Conservation (phyloP, 2,329 filamentous ascomycete genomes). For the Sporothrix humicola region DNA sequence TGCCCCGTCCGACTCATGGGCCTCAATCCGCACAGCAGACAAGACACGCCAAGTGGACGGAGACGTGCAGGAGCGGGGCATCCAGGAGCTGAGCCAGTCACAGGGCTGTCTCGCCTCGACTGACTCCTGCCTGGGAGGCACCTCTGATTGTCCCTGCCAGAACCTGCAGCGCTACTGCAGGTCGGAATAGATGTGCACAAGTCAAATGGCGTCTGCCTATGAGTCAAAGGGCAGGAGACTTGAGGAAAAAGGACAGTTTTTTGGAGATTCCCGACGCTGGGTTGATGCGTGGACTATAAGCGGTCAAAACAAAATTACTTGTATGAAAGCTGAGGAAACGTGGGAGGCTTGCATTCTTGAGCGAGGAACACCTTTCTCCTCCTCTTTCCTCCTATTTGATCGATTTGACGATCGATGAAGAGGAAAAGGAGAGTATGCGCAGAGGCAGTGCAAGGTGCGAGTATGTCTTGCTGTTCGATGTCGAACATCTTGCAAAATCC, state of each 20-base stretch:
- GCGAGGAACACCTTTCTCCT: not conserved
- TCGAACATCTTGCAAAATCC: not conserved
- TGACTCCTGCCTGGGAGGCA: conserved; percentile 14
- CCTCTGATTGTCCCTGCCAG: not conserved
- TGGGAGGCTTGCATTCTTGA: not conserved
- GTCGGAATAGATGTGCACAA: not conserved
- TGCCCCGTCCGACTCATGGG: conserved; percentile 23
- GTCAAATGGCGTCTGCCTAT: conserved; percentile 14
- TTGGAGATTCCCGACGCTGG: not conserved
- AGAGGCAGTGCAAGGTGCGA: not conserved
- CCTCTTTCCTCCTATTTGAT: not conserved
- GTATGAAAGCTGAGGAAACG: not conserved
- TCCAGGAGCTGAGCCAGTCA: not conserved
- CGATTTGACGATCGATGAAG: not conserved
- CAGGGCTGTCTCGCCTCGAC: not conserved
- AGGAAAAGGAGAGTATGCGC: no score
- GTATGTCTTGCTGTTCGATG: not conserved
- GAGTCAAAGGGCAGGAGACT: conserved; percentile 21
- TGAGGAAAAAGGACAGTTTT: not conserved
- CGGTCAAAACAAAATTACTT: not conserved
- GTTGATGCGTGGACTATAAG: not conserved
- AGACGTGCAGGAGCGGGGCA: conserved; percentile 26
- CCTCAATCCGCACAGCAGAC: not conserved
- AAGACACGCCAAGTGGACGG: not conserved
- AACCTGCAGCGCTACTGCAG: conserved; percentile 16